phyloP scores from a whole-genome alignment of 192 early-diverging fungal genomes.

The Entomortierella chlamydospora region DNA sequence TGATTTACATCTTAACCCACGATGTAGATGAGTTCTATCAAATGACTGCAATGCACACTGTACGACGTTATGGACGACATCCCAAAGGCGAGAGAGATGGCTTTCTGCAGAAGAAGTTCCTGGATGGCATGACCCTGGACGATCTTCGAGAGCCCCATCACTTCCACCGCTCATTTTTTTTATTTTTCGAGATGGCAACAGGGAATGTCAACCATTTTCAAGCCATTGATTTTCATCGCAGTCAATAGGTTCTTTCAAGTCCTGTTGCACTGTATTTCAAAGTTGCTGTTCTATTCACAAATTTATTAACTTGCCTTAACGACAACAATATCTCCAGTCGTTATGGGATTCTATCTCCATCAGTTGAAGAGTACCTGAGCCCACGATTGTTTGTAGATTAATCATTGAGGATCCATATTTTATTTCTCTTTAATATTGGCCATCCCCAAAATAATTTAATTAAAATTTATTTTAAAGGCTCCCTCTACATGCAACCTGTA shows the following conservation, averaged over 20 bases:
- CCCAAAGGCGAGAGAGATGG: no score
- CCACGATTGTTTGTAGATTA: neutral
- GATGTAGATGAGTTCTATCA: slow-evolving; percentile 9
- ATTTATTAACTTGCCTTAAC: neutral
- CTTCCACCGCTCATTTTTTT: no score
- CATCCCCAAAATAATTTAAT: no score
- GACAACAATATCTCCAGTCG: neutral
- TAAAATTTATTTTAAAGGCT: no score
- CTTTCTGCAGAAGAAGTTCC: no score
- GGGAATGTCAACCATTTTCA: neutral
- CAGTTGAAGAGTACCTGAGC: neutral
- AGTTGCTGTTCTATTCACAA: neutral
- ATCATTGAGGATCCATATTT: neutral
- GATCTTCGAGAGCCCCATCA: no score
- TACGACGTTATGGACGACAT: neutral
- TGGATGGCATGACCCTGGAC: no score
- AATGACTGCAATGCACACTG: neutral
- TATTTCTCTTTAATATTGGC: no score
- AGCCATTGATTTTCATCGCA: neutral
- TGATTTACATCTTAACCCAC: neutral
- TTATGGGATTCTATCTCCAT: neutral
- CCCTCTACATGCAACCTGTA: no score
- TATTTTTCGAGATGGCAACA: neutral
- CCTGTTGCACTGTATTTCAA: neutral
- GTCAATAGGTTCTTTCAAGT: neutral